Evolutionary conservation across 805 yeast genomes (phyloP), one percentile per base, ranked within the genome.

Genomic region (Saitoella complicata): DNA sequence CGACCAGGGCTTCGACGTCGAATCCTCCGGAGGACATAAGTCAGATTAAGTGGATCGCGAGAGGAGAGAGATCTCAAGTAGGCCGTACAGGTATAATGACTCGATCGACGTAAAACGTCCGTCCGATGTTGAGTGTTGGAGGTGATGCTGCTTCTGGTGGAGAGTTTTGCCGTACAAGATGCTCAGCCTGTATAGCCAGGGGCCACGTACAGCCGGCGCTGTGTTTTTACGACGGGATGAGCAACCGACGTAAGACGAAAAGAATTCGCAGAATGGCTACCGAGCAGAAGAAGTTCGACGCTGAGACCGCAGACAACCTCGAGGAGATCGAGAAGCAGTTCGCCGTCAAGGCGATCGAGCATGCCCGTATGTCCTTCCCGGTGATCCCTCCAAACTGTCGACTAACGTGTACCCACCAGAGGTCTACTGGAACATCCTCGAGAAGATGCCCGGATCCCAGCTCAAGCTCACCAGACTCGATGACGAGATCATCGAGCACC

Each of bases 291-390:
- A 54, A 54, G 38, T 84, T 85, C 59, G 74, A 80, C 56, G 87
- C 98, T 12, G 95, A 91, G 57, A 72, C 70, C 47, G 96, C 98
- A 40, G 95, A 91, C 49, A 91, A 91, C 68, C 70, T 84, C 55
- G 97, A 88, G 64, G 94, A 85, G 56, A 85, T 91, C 57, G 98
- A 91, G 65, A 85, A 77, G 71, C 97, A 91, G 67, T 91, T 91
- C 58, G 97, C 98, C 38, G 98, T 91, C 48, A 84, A 81, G 64
- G 98, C 97, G 5, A 98, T 91, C 11, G 78, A 75, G 63, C 97
- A 91, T 62, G 91, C 94, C 47, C 94, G 51, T 54, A 55, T 12
- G 58, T 32, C 7, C 5, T 9, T 6, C 6, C 29, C 11, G 1
- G 7, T 32, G 11, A 21, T 33, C 31, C n/a, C 6, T 30, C 10